These are phyloP conservation scores for Phoma sp. DNA, from an alignment of 2,329 filamentous ascomycete genomes.

Conservation along the genomic window DNA sequence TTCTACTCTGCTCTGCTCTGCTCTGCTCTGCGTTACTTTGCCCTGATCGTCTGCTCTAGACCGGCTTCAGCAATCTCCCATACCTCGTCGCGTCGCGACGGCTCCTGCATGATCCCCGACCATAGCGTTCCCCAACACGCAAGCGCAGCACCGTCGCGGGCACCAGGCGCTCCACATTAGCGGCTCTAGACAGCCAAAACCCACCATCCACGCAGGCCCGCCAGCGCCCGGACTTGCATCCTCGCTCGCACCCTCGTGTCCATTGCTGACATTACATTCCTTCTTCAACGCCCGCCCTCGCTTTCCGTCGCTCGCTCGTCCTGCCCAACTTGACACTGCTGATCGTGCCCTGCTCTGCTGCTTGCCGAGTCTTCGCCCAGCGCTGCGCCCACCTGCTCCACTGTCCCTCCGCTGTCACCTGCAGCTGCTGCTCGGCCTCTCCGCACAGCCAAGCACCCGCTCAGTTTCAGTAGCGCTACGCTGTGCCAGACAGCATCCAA, in stretches of 20 bases:
- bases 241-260: not conserved
- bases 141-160: constrained; percentile 2
- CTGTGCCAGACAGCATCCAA: constrained; percentile 1
- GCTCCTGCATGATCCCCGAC: too few relatives aligned
- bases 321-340: too few relatives aligned
- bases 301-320: not conserved
- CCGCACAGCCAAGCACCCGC: constrained; percentile 31
- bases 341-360: not conserved
- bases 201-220: not conserved
- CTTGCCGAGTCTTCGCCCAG: not conserved
- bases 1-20: too few relatives aligned
- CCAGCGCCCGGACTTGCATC: not conserved
- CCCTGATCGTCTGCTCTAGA: too few relatives aligned
- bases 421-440: constrained; percentile 18
- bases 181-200: not conserved
- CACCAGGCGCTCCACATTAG: not conserved
- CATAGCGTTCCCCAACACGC: constrained; percentile 1
- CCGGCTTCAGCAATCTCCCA: too few relatives aligned
- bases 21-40: too few relatives aligned
- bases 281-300: not conserved
- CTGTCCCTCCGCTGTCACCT: constrained; percentile 5
- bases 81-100: too few relatives aligned
- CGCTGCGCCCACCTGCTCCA: not conserved
- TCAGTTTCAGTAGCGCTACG: constrained; percentile 11
- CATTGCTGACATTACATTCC: not conserved